These are phyloP conservation scores for Fagus sylvatica DNA, from an alignment of 306 rosid genomes.

Conservation along the genomic window DNA sequence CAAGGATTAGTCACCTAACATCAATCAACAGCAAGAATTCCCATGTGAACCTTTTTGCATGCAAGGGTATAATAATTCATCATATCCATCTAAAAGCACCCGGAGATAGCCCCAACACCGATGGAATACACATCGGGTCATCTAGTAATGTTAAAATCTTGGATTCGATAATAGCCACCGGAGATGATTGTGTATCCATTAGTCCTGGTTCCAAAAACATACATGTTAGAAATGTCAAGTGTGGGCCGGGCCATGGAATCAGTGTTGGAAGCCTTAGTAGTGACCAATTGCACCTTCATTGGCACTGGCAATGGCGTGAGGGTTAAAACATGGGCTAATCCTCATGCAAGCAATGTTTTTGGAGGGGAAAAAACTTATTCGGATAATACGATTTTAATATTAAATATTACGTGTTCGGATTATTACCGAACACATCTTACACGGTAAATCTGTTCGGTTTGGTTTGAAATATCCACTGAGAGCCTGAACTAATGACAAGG, in stretches of 20 bases:
- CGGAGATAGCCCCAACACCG: constrained; percentile 29
- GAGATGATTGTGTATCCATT: constrained; percentile 41
- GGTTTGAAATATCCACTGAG: no score
- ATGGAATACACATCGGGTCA: constrained; percentile 17
- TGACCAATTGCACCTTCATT: constrained; percentile 14
- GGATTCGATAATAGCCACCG: constrained; percentile 12
- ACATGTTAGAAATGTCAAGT: not conserved
- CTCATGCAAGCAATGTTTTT: constrained; percentile 2
- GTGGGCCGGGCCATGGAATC: constrained; percentile 49
- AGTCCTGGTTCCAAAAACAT: constrained; percentile 13
- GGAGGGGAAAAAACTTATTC: no score
- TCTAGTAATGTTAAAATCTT: not conserved
- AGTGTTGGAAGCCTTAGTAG: constrained; percentile 41
- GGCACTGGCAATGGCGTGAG: constrained; percentile 42
- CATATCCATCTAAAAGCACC: constrained; percentile 27
- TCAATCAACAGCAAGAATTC: constrained; percentile 33
- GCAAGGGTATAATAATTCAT: not conserved
- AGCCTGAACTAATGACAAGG: no score
- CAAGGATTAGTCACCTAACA: constrained; percentile 5
- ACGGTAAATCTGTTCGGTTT: no score
- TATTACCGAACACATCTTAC: no score
- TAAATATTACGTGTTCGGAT: no score
- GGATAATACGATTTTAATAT: no score
- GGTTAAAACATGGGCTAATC: constrained; percentile 37
- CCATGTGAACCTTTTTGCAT: constrained; percentile 18